A percentile compares a stretch with the other conserved stretches of the same genome.
phyloP scores from a whole-genome alignment of 768 basidiomycete genomes.

The Zangia roseola region DNA sequence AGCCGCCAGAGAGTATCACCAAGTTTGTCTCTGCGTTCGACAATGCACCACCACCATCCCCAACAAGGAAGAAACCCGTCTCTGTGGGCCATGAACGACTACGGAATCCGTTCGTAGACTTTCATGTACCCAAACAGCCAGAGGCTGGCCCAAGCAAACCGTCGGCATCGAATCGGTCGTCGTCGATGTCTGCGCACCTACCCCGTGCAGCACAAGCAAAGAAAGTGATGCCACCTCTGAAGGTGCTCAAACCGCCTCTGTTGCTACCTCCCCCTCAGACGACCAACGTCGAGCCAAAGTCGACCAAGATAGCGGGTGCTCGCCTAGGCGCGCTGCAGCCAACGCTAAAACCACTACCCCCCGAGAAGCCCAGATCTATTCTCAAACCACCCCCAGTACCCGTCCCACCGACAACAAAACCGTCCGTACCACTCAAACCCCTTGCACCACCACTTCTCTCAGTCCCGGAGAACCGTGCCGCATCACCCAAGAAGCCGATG shows the following conservation, averaged over 20 bases:
- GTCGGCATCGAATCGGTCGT: too few species aligned
- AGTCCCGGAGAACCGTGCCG: conserved; percentile 1
- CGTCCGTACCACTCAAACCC: conserved; percentile 18
- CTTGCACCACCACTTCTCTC: conserved; percentile 34
- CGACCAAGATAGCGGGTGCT: conserved; percentile 2
- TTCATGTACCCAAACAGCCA: neutral
- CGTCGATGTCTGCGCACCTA: too few species aligned
- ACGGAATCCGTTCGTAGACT: too few species aligned
- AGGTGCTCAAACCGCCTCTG: conserved; percentile 17
- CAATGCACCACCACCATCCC: too few species aligned
- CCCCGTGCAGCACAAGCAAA: too few species aligned
- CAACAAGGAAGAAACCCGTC: too few species aligned
- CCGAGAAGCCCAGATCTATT: conserved; percentile 21
- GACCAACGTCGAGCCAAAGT: neutral
- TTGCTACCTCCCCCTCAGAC: conserved; percentile 2
- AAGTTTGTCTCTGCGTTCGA: conserved; percentile 30
- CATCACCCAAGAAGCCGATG: conserved; percentile 35
- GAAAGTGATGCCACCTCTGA: conserved; percentile 6
- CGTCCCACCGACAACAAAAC: conserved; percentile 10
- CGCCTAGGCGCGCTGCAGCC: conserved; percentile 6
- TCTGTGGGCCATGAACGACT: conserved; percentile 10
- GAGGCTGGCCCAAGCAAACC: conserved; percentile 7
- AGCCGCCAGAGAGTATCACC: too few species aligned
- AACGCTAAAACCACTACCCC: conserved; percentile 1
- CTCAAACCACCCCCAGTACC: conserved; percentile 31